phyloP scores from a whole-genome alignment of 139 green algal genomes.

The Chlamydomonas asymmetrica region DNA sequence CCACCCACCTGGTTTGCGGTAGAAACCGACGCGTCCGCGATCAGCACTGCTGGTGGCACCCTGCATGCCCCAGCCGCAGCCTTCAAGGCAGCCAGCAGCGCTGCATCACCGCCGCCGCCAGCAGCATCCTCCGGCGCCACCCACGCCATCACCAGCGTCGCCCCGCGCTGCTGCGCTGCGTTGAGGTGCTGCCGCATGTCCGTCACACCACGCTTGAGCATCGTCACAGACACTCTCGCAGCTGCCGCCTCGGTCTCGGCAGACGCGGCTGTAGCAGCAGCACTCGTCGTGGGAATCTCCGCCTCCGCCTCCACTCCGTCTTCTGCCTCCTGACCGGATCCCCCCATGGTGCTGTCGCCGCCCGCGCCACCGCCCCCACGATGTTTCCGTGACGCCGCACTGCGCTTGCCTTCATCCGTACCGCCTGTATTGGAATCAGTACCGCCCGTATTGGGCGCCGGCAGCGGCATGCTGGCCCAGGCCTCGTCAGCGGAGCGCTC shows the following conservation, averaged over 20 bases:
- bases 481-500: too few species aligned
- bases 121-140: slow-evolving; percentile 13
- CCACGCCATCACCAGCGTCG: slow-evolving; percentile 55
- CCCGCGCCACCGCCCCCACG: not conserved
- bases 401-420: not conserved
- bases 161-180: not conserved
- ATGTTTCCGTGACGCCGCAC: not conserved
- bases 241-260: not conserved
- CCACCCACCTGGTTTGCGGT: slow-evolving; percentile 51
- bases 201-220: slow-evolving; percentile 49
- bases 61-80: not conserved
- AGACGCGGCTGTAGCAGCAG: not conserved
- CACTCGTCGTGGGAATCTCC: not conserved
- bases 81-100: slow-evolving; percentile 15
- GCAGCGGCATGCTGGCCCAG: too few species aligned
- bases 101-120: not conserved
- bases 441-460: too few species aligned
- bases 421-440: not conserved
- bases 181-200: slow-evolving; percentile 63
- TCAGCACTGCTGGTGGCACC: slow-evolving; percentile 11
- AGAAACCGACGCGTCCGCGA: slow-evolving; percentile 31
- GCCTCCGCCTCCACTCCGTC: slow-evolving; percentile 24
- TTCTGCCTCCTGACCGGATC: slow-evolving; percentile 11
- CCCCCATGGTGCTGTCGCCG: not conserved
- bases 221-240: not conserved